Conservation (phyloP, 2,329 filamentous ascomycete genomes). For the Scytalidium lignicola region DNA sequence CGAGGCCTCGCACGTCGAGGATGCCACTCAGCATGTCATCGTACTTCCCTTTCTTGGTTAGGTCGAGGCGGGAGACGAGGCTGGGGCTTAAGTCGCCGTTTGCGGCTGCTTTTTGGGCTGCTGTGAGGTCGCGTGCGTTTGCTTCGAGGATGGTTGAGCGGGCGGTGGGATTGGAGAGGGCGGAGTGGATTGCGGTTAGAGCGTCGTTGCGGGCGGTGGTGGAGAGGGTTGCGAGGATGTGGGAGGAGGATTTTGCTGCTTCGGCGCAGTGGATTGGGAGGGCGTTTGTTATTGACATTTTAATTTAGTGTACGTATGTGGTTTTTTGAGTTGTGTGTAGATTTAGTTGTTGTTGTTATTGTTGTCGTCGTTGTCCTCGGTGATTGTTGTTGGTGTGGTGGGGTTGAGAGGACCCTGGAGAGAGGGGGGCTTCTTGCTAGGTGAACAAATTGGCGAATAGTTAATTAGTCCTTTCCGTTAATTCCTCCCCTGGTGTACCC, state of each 20-base stretch:
- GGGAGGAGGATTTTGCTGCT: conserved; percentile 75
- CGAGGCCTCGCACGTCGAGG: conserved; percentile 74
- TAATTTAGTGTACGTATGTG: no score
- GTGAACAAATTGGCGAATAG: no score
- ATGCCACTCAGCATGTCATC: conserved; percentile 98
- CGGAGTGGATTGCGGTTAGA: conserved; percentile 74
- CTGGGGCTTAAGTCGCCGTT: conserved; percentile 74
- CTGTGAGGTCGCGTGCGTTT: conserved; percentile 76
- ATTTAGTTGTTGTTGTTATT: no score
- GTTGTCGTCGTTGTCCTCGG: no score
- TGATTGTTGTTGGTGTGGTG: conserved; percentile 1
- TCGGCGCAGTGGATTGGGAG: conserved; percentile 72
- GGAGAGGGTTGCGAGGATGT: conserved; percentile 74
- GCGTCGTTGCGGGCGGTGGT: conserved; percentile 75
- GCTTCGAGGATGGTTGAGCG: conserved; percentile 77
- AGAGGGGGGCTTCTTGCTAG: no score
- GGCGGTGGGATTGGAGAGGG: conserved; percentile 52
- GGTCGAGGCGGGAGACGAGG: conserved; percentile 81
- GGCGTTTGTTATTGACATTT: conserved; percentile 86
- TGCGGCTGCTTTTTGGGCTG: conserved; percentile 67
- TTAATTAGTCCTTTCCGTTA: no score
- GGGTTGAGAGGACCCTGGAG: no score
- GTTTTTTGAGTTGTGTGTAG: no score
- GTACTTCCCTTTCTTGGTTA: conserved; percentile 84
- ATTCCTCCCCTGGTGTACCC: no score